phyloP scores from a whole-genome alignment of 306 rosid genomes.

The Cicer pinnatifidum region DNA sequence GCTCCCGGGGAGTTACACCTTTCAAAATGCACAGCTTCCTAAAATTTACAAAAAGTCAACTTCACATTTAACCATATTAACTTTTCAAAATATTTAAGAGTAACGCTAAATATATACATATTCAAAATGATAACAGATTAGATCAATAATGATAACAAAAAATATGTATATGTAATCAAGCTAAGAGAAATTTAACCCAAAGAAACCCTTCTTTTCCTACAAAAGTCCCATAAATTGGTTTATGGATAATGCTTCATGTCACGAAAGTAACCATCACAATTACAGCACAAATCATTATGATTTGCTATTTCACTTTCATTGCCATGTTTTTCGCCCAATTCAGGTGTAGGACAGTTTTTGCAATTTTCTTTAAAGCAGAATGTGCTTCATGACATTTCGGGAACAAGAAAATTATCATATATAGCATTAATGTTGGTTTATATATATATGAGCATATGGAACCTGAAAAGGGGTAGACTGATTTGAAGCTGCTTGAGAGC shows the following conservation, averaged over 20 bases:
- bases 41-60: slow-evolving; percentile 38
- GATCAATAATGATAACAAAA: neutral
- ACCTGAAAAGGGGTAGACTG: slow-evolving; percentile 85
- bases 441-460: neutral
- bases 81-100: neutral
- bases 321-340: too few species aligned
- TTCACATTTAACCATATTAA: neutral
- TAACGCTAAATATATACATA: neutral
- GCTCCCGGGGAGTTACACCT: slow-evolving; percentile 91
- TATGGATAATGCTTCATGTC: too few species aligned
- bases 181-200: neutral
- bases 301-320: too few species aligned
- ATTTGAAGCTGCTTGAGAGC: slow-evolving; percentile 89
- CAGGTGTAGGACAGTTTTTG: too few species aligned
- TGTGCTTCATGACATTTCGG: too few species aligned
- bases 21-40: slow-evolving; percentile 91
- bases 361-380: too few species aligned
- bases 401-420: too few species aligned
- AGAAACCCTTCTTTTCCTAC: slow-evolving; percentile 5
- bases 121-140: neutral
- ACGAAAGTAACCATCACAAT: too few species aligned
- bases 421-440: too few species aligned
- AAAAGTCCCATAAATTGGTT: neutral
- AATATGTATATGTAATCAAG: neutral
- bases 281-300: too few species aligned